Percentiles rank a stretch among this genome's conserved stretches.
Evolutionary conservation across 345 rosid genomes (phyloP).

Genomic region (Syzygium oleosum): DNA sequence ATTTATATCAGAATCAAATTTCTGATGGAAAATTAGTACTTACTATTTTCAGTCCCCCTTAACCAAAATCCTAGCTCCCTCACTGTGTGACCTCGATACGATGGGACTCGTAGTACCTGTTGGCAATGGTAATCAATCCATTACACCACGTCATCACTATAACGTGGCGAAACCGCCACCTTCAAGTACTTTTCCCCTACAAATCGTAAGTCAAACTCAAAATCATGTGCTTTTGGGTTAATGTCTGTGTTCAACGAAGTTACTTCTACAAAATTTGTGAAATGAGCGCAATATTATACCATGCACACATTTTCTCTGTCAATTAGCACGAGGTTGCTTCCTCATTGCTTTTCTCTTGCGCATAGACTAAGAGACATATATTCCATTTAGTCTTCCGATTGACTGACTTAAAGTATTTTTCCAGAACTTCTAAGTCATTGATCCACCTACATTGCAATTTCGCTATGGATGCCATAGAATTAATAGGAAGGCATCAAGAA

Average conservation of each 20-base stretch:
- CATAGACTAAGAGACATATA: neutral
- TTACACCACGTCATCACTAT: neutral
- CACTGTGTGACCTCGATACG: rapidly evolving
- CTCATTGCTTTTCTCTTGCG: neutral
- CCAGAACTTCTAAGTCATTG: neutral
- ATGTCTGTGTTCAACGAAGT: neutral
- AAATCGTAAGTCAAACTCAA: neutral
- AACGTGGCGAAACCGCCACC: neutral
- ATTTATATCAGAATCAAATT: too few relatives aligned
- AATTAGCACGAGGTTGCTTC: neutral
- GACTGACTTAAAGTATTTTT: neutral
- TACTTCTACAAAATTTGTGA: neutral
- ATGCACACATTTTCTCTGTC: neutral
- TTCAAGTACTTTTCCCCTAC: neutral
- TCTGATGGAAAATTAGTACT: too few relatives aligned
- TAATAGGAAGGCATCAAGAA: neutral
- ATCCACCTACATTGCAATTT: neutral
- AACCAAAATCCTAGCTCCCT: neutral
- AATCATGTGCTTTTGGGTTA: neutral
- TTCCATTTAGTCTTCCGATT: neutral
- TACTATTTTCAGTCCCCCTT: neutral
- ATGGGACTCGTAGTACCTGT: too few relatives aligned
- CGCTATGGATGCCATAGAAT: neutral
- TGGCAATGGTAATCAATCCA: neutral
- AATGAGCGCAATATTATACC: neutral